Base-by-base conservation (phyloP, 2,329 filamentous ascomycete genomes). In the Nigrospora osmanthi region DNA sequence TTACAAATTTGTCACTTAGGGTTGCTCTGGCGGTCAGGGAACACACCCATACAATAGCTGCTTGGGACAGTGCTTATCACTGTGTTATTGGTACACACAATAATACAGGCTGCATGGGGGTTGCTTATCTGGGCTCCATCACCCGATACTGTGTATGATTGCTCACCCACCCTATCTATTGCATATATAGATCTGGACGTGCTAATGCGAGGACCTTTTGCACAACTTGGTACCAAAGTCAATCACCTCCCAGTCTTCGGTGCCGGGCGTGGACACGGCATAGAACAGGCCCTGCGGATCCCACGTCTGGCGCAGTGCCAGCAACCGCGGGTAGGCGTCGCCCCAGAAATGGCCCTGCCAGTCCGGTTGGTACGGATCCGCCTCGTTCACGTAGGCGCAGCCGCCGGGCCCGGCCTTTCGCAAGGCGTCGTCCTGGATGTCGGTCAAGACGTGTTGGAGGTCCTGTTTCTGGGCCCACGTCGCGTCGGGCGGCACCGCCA, bases 321-420 rank as follows among this genome's bases (percentile, higher is more conserved):
- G 42, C 23, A 64, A 42, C 11, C 47, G 45, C 2, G 49, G 45
- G 35, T 63, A 64, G n/a, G 48, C 49, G 7, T 45, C 28, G 3
- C 60, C 60, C 45, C 53, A 64, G 46, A 63, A 60, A 34, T 54
- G 47, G 11, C 52, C 38, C 48, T 60, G 55, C 55, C 55, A 63
- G 33, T 60, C 40, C 2, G 51, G 44, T 35, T 64, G 59, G 28
- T 58, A 59, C 2, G 59, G 54, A 38, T 68, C 60, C 6, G 61
- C 60, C 60, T 73, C 72, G 49, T 71, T 74, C 46, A 72, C 52
- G 50, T 75, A 74, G 7, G 66, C 62, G 17, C 66, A 64, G 1
- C 65, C 65, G 23, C 60, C 58, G 38, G 58, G 65, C 37, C 57
- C 66, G 17, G 56, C 69, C 7, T 62, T 54, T 34, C 61, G 56